Percentiles rank a stretch among this genome's conserved stretches.
phyloP scores from a whole-genome alignment of 2,329 filamentous ascomycete genomes.

The Knoxdaviesia proteae region DNA sequence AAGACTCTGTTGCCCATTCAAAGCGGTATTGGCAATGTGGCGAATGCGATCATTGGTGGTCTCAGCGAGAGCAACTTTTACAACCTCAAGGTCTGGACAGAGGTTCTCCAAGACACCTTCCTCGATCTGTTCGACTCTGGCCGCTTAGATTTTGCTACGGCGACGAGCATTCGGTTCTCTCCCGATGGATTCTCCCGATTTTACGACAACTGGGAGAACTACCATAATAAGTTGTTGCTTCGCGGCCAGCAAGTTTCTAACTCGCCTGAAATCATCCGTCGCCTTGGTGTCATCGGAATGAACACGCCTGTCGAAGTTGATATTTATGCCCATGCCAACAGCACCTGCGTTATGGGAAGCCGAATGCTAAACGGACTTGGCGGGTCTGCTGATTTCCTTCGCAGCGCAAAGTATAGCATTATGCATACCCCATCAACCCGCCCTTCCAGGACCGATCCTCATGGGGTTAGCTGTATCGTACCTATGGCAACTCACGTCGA shows the following conservation, averaged over 20 bases:
- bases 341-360: constrained; percentile 70
- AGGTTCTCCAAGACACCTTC: constrained; percentile 84
- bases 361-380: constrained; percentile 77
- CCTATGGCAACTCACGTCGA: constrained; percentile 85
- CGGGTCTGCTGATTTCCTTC: constrained; percentile 64
- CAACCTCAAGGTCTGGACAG: constrained; percentile 82
- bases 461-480: constrained; percentile 72
- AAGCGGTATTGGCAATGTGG: constrained; percentile 82
- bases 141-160: constrained; percentile 73
- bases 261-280: constrained; percentile 74
- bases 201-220: constrained; percentile 67
- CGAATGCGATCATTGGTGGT: constrained; percentile 76
- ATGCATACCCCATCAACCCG: constrained; percentile 80
- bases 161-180: constrained; percentile 77
- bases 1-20: constrained; percentile 61
- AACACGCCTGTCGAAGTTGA: constrained; percentile 89
- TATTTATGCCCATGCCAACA: constrained; percentile 87
- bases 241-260: constrained; percentile 79
- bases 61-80: constrained; percentile 64
- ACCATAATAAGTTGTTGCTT: constrained; percentile 64
- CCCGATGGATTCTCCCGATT: constrained; percentile 82
- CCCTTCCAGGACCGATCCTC: constrained; percentile 63
- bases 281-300: constrained; percentile 79
- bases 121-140: constrained; percentile 80
- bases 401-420: constrained; percentile 64